These are phyloP conservation scores for Tuber melanosporum DNA, from an alignment of 495 filamentous ascomycete species.

Conservation along the genomic window DNA sequence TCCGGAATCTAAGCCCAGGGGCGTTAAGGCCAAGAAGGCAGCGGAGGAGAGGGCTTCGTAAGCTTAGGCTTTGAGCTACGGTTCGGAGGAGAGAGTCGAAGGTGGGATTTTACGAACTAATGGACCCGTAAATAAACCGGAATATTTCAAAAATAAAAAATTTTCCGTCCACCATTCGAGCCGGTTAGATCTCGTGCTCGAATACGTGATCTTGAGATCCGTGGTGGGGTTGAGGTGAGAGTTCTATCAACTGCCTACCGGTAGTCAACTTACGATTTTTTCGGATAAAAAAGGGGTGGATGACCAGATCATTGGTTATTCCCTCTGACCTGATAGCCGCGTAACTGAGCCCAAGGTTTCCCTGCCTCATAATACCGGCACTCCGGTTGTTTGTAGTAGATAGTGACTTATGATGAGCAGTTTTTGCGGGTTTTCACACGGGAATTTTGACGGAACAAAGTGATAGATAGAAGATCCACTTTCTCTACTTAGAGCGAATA, in stretches of 20 bases:
- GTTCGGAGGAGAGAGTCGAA: background rate
- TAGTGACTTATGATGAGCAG: background rate
- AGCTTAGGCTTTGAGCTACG: background rate
- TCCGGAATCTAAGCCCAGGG: conserved; percentile 66
- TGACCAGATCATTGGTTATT: background rate
- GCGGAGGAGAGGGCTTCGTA: conserved; percentile 50
- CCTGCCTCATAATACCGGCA: background rate
- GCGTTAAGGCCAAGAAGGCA: conserved; percentile 73
- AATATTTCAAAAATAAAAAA: background rate
- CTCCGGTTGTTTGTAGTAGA: conserved; percentile 1
- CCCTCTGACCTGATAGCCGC: background rate
- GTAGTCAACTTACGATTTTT: background rate
- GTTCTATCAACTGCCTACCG: background rate
- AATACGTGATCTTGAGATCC: background rate
- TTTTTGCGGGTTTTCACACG: background rate
- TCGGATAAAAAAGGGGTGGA: background rate
- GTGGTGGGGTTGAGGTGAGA: background rate
- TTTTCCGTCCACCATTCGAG: background rate
- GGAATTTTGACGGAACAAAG: background rate
- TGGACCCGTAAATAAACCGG: background rate
- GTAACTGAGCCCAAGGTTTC: background rate
- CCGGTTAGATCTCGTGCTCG: background rate
- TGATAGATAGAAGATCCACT: background rate
- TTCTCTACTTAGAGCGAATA: background rate
- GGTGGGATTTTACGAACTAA: background rate